These are phyloP conservation scores for Capsicum pubescens DNA, from an alignment of 257 asterid genomes.

Conservation along the genomic window DNA sequence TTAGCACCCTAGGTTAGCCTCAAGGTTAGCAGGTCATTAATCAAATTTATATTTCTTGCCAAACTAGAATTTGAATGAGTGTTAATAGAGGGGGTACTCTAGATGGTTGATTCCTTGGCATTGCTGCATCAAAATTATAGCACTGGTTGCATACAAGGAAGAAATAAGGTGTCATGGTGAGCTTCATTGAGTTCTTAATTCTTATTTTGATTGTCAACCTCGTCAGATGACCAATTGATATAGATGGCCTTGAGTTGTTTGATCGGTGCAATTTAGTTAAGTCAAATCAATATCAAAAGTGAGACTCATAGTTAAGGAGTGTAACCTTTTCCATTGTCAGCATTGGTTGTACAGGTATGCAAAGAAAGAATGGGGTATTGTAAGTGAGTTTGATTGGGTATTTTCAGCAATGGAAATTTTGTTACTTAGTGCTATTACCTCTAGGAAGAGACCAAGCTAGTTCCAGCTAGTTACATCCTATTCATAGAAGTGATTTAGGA, in stretches of 20 bases:
- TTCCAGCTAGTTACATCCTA: background rate
- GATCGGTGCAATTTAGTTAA: background rate
- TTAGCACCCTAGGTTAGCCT: slow-evolving; percentile 11
- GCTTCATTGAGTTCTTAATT: slow-evolving; percentile 6
- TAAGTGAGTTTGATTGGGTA: background rate
- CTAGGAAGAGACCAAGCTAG: background rate
- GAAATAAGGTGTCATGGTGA: background rate
- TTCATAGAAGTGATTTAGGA: background rate
- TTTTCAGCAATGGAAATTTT: background rate
- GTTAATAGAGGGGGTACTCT: background rate
- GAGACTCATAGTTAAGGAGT: background rate
- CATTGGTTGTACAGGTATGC: background rate
- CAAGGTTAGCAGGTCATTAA: background rate
- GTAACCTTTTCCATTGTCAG: background rate
- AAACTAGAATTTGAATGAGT: slow-evolving; percentile 5
- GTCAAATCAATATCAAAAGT: background rate
- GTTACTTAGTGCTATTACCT: background rate
- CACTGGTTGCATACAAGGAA: slow-evolving; percentile 7
- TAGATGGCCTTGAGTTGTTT: background rate
- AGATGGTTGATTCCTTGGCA: background rate
- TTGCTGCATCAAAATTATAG: slow-evolving; percentile 8
- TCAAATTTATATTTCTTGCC: background rate
- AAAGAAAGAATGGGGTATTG: background rate
- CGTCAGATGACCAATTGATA: background rate
- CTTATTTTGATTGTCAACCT: background rate